Conservation (phyloP, 1,284 basidiomycete species). For the Schizopora paradoxa region DNA sequence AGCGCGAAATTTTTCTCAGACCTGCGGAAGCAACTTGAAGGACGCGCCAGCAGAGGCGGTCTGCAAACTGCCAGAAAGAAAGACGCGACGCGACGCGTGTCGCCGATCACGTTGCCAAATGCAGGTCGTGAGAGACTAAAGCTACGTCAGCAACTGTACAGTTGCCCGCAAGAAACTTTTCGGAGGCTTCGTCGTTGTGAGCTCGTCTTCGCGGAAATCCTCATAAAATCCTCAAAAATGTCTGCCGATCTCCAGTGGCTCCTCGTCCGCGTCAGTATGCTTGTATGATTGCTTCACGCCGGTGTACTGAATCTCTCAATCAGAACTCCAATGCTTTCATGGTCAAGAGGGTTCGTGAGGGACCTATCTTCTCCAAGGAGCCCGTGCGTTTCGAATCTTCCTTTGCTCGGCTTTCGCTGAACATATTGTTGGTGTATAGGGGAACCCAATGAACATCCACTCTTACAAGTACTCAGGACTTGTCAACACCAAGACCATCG, state of each 20-base stretch:
- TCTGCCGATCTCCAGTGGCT: constrained; percentile 87
- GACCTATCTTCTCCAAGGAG: constrained; percentile 78
- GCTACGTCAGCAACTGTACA: too few relatives aligned
- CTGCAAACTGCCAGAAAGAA: too few relatives aligned
- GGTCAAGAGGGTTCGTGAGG: constrained; percentile 69
- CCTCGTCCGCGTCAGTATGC: constrained; percentile 72
- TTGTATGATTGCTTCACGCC: not conserved
- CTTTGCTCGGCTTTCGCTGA: not conserved
- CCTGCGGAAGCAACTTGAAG: too few relatives aligned
- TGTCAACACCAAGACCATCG: constrained; percentile 76
- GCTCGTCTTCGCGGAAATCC: too few relatives aligned
- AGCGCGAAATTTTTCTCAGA: too few relatives aligned
- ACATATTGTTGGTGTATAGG: constrained; percentile 39
- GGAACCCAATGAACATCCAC: constrained; percentile 82
- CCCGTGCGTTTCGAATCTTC: constrained; percentile 48
- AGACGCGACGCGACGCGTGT: too few relatives aligned
- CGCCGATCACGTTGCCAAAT: too few relatives aligned
- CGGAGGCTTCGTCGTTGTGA: too few relatives aligned
- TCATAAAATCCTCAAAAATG: constrained; percentile 55
- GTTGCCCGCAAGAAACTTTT: too few relatives aligned
- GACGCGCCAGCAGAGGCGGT: too few relatives aligned
- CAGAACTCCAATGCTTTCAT: constrained; percentile 66
- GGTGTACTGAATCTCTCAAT: not conserved
- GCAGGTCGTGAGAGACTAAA: too few relatives aligned
- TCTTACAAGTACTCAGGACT: constrained; percentile 88